Conservation (phyloP, 2,329 filamentous ascomycete species). For the Septoria linicola region DNA sequence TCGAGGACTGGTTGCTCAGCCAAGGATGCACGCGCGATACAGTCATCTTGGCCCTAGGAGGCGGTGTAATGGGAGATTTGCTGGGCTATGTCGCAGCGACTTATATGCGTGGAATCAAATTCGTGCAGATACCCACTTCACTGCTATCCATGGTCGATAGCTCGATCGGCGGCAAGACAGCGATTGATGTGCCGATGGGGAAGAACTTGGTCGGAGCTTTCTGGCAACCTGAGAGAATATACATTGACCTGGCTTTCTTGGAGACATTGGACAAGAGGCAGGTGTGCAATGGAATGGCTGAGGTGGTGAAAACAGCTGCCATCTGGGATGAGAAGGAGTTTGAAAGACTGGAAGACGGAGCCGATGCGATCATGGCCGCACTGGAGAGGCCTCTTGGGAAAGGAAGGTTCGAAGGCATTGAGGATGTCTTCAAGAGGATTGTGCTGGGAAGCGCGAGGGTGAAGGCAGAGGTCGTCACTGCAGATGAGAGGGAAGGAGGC, state of each 20-base stretch:
- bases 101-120: slow-evolving; percentile 96
- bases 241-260: slow-evolving; percentile 89
- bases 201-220: slow-evolving; percentile 96
- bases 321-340: slow-evolving; percentile 94
- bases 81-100: slow-evolving; percentile 96
- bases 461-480: slow-evolving; percentile 91
- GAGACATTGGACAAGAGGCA: slow-evolving; percentile 87
- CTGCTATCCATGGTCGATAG: slow-evolving; percentile 97
- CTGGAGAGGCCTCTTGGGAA: slow-evolving; percentile 60
- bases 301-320: slow-evolving; percentile 81
- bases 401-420: slow-evolving; percentile 67
- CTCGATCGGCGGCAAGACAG: slow-evolving; percentile 96
- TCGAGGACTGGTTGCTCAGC: slow-evolving; percentile 95
- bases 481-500: slow-evolving; percentile 91
- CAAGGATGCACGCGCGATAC: slow-evolving; percentile 93
- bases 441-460: slow-evolving; percentile 88
- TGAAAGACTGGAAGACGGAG: slow-evolving; percentile 76
- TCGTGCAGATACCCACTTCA: slow-evolving; percentile 94
- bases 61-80: slow-evolving; percentile 97
- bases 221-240: slow-evolving; percentile 92
- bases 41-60: slow-evolving; percentile 89
- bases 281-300: slow-evolving; percentile 98
- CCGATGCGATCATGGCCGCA: slow-evolving; percentile 70
- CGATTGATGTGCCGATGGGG: slow-evolving; percentile 91
- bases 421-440: slow-evolving; percentile 54